Conservation (phyloP, 805 yeast genomes). For the Cyberlindnera mrakii region DNA sequence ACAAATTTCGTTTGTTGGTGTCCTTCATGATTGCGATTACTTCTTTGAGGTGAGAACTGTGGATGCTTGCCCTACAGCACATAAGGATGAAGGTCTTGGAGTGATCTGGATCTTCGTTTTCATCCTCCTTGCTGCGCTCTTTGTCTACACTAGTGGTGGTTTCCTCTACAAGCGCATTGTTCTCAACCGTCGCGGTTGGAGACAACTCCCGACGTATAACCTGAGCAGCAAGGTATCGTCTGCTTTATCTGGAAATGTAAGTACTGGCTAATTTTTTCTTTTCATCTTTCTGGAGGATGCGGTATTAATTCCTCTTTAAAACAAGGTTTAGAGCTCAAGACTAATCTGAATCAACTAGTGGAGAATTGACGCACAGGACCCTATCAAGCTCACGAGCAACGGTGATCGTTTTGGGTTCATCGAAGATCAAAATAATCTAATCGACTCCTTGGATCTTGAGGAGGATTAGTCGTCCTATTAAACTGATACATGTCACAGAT, state of each 20-base stretch:
- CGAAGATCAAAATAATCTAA: slow-evolving; percentile 34
- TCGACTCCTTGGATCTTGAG: slow-evolving; percentile 33
- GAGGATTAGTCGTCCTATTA: slow-evolving; percentile 2
- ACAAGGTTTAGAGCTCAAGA: slow-evolving; percentile 2
- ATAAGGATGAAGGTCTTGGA: slow-evolving; percentile 56
- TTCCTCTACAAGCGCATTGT: slow-evolving; percentile 29
- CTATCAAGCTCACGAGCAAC: slow-evolving; percentile 18
- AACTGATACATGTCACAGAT: background rate
- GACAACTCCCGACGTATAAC: slow-evolving; percentile 26
- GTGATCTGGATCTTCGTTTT: slow-evolving; percentile 60
- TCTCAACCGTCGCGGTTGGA: slow-evolving; percentile 31
- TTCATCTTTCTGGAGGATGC: background rate
- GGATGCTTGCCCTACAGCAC: slow-evolving; percentile 80
- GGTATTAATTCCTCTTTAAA: slow-evolving; percentile 11
- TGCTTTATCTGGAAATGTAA: slow-evolving; percentile 23
- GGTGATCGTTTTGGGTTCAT: slow-evolving; percentile 30
- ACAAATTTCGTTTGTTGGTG: slow-evolving; percentile 62
- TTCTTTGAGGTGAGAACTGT: slow-evolving; percentile 80
- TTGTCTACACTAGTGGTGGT: slow-evolving; percentile 39
- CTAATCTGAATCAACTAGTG: slow-evolving; percentile 9
- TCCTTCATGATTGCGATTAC: slow-evolving; percentile 70
- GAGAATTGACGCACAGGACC: slow-evolving; percentile 7
- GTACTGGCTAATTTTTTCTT: slow-evolving; percentile 7
- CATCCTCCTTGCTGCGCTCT: slow-evolving; percentile 37
- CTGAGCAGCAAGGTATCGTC: slow-evolving; percentile 21